A percentile compares a stretch with the other conserved stretches of the same genome.
These are phyloP conservation scores for Paecilomyces variotii DNA, from an alignment of 2,329 filamentous ascomycete species.

Conservation along the genomic window DNA sequence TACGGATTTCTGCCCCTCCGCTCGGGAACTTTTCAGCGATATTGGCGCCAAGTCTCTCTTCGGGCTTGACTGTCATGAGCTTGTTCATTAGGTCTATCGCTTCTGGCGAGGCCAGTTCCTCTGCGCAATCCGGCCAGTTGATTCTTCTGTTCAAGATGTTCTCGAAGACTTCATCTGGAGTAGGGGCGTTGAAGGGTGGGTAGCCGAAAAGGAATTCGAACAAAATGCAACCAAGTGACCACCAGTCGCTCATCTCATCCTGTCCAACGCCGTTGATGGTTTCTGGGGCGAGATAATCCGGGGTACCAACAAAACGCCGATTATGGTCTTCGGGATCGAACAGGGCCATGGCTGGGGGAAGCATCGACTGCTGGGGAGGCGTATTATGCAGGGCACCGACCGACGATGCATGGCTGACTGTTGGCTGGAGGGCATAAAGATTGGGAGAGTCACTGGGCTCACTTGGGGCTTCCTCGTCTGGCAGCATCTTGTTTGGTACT, in stretches of 20 bases:
- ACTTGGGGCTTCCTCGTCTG: slow-evolving; percentile 67
- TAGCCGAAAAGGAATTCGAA: slow-evolving; percentile 94
- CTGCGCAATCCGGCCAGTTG: slow-evolving; percentile 80
- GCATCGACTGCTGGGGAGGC: slow-evolving; percentile 59
- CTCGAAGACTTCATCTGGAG: slow-evolving; percentile 90
- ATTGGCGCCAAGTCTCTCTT: slow-evolving; percentile 76
- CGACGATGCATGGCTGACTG: slow-evolving; percentile 42
- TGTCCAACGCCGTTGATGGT: slow-evolving; percentile 93
- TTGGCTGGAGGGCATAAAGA: slow-evolving; percentile 57
- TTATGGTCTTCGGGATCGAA: slow-evolving; percentile 94
- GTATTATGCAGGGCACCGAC: slow-evolving; percentile 21
- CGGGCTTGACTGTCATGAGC: slow-evolving; percentile 76
- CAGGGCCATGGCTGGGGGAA: slow-evolving; percentile 86
- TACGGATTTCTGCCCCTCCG: slow-evolving; percentile 85
- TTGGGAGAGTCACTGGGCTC: slow-evolving; percentile 71
- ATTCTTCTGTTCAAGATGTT: slow-evolving; percentile 88
- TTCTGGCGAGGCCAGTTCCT: slow-evolving; percentile 72
- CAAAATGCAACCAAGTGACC: slow-evolving; percentile 97
- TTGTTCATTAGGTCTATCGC: slow-evolving; percentile 93
- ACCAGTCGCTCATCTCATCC: slow-evolving; percentile 99
- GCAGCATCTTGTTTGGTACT: slow-evolving; percentile 40
- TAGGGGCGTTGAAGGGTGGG: slow-evolving; percentile 84
- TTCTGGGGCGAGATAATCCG: slow-evolving; percentile 93
- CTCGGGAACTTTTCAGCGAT: slow-evolving; percentile 70
- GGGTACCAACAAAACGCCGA: slow-evolving; percentile 89